Percentiles rank a stretch among this genome's conserved stretches.
These are phyloP conservation scores for Cafeteria roenbergensis DNA, from an alignment of 108 stramenopile genomes.

Conservation along the genomic window DNA sequence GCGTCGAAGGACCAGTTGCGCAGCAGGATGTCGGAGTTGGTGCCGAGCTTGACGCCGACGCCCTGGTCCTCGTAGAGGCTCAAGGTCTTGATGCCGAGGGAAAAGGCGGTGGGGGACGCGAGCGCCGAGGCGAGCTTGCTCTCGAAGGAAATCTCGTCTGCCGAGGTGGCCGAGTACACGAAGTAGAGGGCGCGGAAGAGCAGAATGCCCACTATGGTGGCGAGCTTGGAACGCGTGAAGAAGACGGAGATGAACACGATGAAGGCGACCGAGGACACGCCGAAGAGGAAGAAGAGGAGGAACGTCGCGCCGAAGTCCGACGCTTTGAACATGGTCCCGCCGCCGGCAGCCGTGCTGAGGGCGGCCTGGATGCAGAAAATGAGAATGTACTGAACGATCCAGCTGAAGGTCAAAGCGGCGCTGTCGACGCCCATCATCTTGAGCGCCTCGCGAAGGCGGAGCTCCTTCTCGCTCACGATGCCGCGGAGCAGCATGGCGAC, in stretches of 20 bases:
- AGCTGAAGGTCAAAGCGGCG: slow-evolving; percentile 9
- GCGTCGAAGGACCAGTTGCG: background rate
- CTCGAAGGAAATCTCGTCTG: slow-evolving; percentile 3
- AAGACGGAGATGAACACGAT: background rate
- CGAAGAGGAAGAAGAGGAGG: background rate
- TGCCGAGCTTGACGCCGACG: background rate
- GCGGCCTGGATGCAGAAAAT: slow-evolving; percentile 23
- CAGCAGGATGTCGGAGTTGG: background rate
- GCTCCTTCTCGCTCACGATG: slow-evolving; percentile 1
- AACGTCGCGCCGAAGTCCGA: background rate
- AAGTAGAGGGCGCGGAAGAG: slow-evolving; percentile 48
- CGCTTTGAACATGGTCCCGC: slow-evolving; percentile 28
- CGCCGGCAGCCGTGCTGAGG: slow-evolving; percentile 25
- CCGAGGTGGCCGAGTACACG: slow-evolving; percentile 36
- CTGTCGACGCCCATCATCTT: background rate
- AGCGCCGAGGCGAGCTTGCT: slow-evolving; percentile 33
- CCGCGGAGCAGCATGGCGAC: slow-evolving; percentile 30
- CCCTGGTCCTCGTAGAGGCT: background rate
- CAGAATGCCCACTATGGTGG: slow-evolving; percentile 31
- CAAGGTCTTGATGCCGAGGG: slow-evolving; percentile 25
- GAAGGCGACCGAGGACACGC: background rate
- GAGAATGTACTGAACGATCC: slow-evolving; percentile 23
- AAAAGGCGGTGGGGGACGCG: slow-evolving; percentile 39
- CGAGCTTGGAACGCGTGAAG: background rate
- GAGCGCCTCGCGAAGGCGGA: background rate